These are phyloP conservation scores for Leccinum fuscescens DNA, from an alignment of 1,284 basidiomycete species.

Conservation along the genomic window DNA sequence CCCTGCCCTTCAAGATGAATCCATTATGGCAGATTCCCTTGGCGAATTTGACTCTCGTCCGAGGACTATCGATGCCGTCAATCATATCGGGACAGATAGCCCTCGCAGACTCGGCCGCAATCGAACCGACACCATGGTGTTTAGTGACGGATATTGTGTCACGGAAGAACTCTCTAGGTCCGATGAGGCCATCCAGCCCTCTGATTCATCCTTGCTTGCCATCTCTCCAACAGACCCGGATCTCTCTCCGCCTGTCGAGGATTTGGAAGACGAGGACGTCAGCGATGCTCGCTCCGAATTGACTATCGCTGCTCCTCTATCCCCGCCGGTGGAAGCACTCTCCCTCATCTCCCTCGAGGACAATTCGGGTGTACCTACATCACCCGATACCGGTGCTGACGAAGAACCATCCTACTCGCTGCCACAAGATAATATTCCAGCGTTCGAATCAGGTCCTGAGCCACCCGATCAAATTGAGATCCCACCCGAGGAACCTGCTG, in stretches of 20 bases:
- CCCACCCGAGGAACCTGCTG: constrained; percentile 1
- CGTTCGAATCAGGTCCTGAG: constrained; percentile 12
- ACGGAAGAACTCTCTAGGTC: constrained; percentile 43
- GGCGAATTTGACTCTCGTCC: constrained; percentile 16
- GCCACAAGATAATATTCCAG: constrained; percentile 5
- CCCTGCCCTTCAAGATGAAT: constrained; percentile 18
- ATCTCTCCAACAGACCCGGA: constrained; percentile 10
- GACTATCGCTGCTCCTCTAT: constrained; percentile 18
- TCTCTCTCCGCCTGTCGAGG: constrained; percentile 19
- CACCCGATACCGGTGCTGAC: not conserved
- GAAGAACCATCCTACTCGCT: constrained; percentile 1
- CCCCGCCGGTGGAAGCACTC: constrained; percentile 31
- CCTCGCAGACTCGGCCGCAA: constrained; percentile 56
- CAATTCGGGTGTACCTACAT: constrained; percentile 1
- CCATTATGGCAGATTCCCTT: constrained; percentile 16
- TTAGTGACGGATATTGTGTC: constrained; percentile 50
- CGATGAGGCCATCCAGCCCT: constrained; percentile 15
- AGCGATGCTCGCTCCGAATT: constrained; percentile 25
- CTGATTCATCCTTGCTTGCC: constrained; percentile 12
- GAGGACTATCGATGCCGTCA: constrained; percentile 24
- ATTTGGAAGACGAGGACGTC: constrained; percentile 28
- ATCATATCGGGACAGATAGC: constrained; percentile 39
- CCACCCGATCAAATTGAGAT: constrained; percentile 3
- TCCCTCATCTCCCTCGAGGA: constrained; percentile 30
- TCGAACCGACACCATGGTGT: constrained; percentile 77